phyloP scores from a whole-genome alignment of 2,329 filamentous ascomycete genomes.

The Metarhizium sp. region DNA sequence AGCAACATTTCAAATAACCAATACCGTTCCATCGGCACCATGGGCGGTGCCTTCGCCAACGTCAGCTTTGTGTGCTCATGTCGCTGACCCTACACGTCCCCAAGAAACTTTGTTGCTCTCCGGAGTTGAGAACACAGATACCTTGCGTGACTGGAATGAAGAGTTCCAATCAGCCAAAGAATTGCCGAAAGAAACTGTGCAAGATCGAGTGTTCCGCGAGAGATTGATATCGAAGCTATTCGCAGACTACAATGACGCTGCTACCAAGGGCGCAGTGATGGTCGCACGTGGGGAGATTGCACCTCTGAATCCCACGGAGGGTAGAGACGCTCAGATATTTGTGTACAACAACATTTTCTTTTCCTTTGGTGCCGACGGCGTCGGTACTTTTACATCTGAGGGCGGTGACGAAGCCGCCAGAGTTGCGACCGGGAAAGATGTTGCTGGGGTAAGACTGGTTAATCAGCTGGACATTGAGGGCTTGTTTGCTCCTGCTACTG shows the following conservation, averaged over 20 bases:
- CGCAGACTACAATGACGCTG: slow-evolving; percentile 94
- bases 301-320: slow-evolving; percentile 90
- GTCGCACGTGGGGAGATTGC: slow-evolving; percentile 89
- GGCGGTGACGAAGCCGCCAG: slow-evolving; percentile 93
- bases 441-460: slow-evolving; percentile 84
- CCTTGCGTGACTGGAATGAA: slow-evolving; percentile 95
- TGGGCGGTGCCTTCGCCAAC: slow-evolving; percentile 74
- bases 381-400: slow-evolving; percentile 93
- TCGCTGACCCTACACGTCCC: slow-evolving; percentile 75
- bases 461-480: slow-evolving; percentile 96
- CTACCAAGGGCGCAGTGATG: slow-evolving; percentile 80
- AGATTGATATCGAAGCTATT: slow-evolving; percentile 91
- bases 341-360: slow-evolving; percentile 99
- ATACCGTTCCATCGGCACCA: slow-evolving; percentile 82
- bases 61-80: slow-evolving; percentile 59
- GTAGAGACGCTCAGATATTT: slow-evolving; percentile 89
- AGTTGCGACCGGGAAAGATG: slow-evolving; percentile 93
- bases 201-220: slow-evolving; percentile 93
- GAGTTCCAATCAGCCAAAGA: slow-evolving; percentile 97
- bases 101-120: slow-evolving; percentile 89
- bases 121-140: slow-evolving; percentile 89
- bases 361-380: slow-evolving; percentile 94
- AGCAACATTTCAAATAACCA: slow-evolving; percentile 90
- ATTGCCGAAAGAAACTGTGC: slow-evolving; percentile 84
- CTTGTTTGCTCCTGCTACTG: slow-evolving; percentile 89